phyloP scores from a whole-genome alignment of 768 basidiomycete species.

The Asterophora lycoperdoides region DNA sequence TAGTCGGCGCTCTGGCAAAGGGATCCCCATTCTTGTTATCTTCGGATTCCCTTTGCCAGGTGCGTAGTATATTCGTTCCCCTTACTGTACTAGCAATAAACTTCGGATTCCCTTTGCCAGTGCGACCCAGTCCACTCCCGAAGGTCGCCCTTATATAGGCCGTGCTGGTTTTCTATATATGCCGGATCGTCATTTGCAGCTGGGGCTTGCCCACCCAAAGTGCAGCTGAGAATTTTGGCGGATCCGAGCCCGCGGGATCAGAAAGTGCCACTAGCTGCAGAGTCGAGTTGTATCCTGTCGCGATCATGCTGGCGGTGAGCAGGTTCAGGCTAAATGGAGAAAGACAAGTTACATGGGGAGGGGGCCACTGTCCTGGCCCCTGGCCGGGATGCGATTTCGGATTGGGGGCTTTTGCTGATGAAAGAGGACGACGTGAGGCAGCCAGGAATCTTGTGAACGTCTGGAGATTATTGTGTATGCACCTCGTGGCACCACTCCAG shows the following conservation, averaged over 20 bases:
- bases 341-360: conserved; percentile 25
- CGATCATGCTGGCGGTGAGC: conserved; percentile 41
- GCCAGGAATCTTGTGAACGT: conserved; percentile 84
- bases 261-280: conserved; percentile 56
- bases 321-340: conserved; percentile 39
- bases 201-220: conserved; percentile 84
- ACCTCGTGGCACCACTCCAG: conserved; percentile 74
- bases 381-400: conserved; percentile 52
- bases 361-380: conserved; percentile 42
- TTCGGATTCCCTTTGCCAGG: too few species aligned
- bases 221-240: conserved; percentile 76
- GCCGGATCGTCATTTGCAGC: conserved; percentile 69
- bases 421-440: conserved; percentile 82
- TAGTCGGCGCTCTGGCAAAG: too few species aligned
- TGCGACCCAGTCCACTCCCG: too few species aligned
- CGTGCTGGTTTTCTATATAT: conserved; percentile 24
- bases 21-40: too few species aligned
- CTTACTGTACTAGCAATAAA: too few species aligned
- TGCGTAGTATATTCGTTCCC: too few species aligned
- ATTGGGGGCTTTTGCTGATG: conserved; percentile 73
- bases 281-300: conserved; percentile 75
- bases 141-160: too few species aligned
- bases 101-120: too few species aligned
- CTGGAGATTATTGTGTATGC: conserved; percentile 81
- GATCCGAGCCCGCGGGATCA: conserved; percentile 72